Conservation (phyloP, 495 filamentous ascomycete genomes). For the Trichoderma gamsii region DNA sequence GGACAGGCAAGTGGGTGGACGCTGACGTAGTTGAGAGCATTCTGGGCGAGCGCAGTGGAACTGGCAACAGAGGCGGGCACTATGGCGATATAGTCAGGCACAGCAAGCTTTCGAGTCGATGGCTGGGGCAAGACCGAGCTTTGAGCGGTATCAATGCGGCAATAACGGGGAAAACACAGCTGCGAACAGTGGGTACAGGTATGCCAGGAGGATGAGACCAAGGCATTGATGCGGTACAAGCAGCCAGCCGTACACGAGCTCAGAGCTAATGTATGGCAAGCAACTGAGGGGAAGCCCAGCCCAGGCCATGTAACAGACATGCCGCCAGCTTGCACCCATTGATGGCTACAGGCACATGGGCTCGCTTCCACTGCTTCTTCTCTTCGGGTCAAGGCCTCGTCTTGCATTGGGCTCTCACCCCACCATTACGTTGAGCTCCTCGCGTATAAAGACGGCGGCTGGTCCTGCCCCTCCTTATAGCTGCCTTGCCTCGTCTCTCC, state of each 20-base stretch:
- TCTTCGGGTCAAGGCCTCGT: background rate
- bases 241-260: background rate
- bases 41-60: background rate
- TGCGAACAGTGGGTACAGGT: too few species aligned
- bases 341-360: background rate
- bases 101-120: too few species aligned
- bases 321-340: background rate
- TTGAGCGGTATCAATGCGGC: too few species aligned
- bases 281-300: too few species aligned
- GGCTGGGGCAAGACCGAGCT: too few species aligned
- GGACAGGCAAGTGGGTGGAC: background rate
- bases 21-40: background rate
- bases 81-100: background rate
- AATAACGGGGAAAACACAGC: too few species aligned
- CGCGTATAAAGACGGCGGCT: background rate
- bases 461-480: background rate
- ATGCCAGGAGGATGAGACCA: too few species aligned
- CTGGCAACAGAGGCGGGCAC: background rate
- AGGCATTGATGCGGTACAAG: background rate
- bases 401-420: conserved; percentile 9
- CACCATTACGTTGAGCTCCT: background rate
- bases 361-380: background rate
- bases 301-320: too few species aligned
- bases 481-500: background rate
- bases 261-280: background rate